These are phyloP conservation scores for Acacia pycnantha DNA, from an alignment of 331 rosid genomes.

Conservation along the genomic window DNA sequence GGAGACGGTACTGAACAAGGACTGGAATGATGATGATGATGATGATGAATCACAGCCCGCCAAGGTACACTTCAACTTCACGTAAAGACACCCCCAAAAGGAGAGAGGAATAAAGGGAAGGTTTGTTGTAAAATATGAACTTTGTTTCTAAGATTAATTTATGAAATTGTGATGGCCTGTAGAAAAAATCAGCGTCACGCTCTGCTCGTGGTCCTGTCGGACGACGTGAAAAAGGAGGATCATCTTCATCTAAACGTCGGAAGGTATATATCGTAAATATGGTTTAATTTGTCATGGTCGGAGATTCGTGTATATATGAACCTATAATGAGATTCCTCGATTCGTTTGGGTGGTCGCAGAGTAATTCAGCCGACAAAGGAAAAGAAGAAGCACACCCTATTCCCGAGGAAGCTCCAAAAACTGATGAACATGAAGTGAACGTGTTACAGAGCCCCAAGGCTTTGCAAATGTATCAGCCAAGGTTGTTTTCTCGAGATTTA, in stretches of 20 bases:
- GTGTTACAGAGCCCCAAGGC: neutral
- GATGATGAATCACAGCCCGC: neutral
- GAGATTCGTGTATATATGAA: neutral
- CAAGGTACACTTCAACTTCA: neutral
- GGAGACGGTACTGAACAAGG: neutral
- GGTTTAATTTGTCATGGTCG: neutral
- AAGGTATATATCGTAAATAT: conserved; percentile 6
- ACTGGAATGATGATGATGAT: neutral
- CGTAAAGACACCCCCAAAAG: neutral
- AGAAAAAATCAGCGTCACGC: neutral
- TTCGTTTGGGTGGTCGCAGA: conserved; percentile 3
- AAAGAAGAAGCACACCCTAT: neutral
- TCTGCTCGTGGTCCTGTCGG: neutral
- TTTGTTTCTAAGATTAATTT: neutral
- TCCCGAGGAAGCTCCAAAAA: neutral
- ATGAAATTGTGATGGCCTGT: neutral
- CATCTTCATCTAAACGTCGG: neutral
- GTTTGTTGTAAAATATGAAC: neutral
- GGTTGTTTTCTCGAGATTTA: neutral
- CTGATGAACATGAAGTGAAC: neutral
- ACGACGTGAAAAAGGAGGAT: neutral
- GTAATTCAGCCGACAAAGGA: neutral
- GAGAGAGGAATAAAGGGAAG: neutral
- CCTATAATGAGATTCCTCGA: neutral
- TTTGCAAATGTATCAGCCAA: neutral